Percentiles rank a stretch among this genome's conserved stretches.
These are phyloP conservation scores for Diospyros lotus DNA, from an alignment of 148 eudicot species.

Conservation along the genomic window DNA sequence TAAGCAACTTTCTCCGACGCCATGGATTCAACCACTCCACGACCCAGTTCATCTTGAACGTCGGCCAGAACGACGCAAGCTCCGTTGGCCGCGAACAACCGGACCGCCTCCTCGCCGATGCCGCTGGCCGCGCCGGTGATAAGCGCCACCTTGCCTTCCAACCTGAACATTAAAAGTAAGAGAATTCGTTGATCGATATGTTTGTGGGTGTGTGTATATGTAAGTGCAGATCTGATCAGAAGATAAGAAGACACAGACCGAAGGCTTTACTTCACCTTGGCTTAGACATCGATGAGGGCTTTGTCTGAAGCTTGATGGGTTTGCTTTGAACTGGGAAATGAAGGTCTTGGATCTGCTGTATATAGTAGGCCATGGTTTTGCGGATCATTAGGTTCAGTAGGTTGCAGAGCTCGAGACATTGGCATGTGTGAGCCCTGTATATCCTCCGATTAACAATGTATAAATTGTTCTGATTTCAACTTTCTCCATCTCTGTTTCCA, in stretches of 20 bases:
- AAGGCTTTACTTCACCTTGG: conserved; percentile 3
- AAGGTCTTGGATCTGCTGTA: conserved; percentile 11
- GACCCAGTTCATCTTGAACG: conserved; percentile 51
- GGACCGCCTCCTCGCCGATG: conserved; percentile 48
- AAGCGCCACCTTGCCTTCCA: conserved; percentile 57
- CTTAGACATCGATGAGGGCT: conserved; percentile 12
- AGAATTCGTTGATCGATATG: no score
- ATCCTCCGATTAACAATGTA: not conserved
- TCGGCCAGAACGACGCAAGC: conserved; percentile 45
- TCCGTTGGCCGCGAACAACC: conserved; percentile 38
- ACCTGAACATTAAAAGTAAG: conserved; percentile 13
- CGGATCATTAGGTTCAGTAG: not conserved
- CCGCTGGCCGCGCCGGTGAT: conserved; percentile 66
- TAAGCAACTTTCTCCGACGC: conserved; percentile 28
- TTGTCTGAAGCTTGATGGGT: not conserved
- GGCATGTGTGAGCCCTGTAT: not conserved
- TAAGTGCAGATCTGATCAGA: not conserved
- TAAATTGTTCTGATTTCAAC: not conserved
- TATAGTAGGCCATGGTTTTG: not conserved
- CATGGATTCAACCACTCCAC: conserved; percentile 25
- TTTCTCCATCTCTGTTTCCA: not conserved
- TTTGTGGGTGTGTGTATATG: no score
- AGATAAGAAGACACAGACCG: not conserved
- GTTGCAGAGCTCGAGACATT: conserved; percentile 5
- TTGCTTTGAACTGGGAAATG: not conserved